Conservation (phyloP, 257 asterid genomes). For the Solanum acaule region DNA sequence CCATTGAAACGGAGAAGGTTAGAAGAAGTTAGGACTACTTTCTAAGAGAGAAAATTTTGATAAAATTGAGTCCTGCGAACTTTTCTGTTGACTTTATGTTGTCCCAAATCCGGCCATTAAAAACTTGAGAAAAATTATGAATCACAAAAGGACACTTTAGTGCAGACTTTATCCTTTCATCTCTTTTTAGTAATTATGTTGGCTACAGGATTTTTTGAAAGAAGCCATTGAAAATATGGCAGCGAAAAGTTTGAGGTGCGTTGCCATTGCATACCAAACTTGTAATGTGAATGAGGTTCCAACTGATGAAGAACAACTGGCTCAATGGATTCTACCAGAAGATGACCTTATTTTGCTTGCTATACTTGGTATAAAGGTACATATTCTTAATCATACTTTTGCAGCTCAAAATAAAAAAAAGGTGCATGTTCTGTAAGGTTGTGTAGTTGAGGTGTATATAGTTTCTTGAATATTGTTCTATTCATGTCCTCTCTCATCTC, state of each 20-base stretch:
- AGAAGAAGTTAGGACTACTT: constrained; percentile 1
- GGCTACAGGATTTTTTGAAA: constrained; percentile 51
- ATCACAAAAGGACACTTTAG: not conserved
- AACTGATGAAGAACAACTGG: constrained; percentile 55
- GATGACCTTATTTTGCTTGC: constrained; percentile 68
- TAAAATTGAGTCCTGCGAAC: not conserved
- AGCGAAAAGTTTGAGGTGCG: constrained; percentile 84
- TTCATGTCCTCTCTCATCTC: not conserved
- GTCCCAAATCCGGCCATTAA: not conserved
- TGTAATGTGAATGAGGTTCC: constrained; percentile 56
- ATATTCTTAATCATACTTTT: not conserved
- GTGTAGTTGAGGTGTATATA: not conserved
- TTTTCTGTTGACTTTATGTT: not conserved
- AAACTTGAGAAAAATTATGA: not conserved
- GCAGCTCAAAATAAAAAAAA: constrained; percentile 23
- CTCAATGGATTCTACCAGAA: constrained; percentile 76
- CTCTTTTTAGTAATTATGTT: not conserved
- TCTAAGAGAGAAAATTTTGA: not conserved
- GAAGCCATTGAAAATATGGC: constrained; percentile 82
- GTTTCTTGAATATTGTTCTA: not conserved
- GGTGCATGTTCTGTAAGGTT: constrained; percentile 22
- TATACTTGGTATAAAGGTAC: constrained; percentile 90
- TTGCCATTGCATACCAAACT: constrained; percentile 75
- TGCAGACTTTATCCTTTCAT: not conserved
- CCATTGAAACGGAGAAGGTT: constrained; percentile 59